Evolutionary conservation across 208 protist genomes (phyloP).

Genomic region (Acanthamoeba sp.): DNA sequence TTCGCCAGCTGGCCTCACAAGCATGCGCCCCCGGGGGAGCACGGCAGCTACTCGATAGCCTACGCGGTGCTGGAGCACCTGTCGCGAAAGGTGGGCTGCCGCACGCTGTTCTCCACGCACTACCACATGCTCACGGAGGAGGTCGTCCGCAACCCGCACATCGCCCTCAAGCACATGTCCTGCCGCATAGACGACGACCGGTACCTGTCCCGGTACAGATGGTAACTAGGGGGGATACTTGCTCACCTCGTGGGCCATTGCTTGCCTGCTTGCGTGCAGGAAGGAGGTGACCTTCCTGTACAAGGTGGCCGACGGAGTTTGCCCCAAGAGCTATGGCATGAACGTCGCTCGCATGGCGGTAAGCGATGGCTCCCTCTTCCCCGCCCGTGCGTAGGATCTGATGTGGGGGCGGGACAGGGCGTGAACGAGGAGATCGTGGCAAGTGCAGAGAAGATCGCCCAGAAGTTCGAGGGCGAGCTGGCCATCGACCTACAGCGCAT

Average conservation of each 20-base stretch:
- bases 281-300: constrained; percentile 89
- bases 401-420: background rate
- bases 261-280: background rate
- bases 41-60: constrained; percentile 91
- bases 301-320: constrained; percentile 83
- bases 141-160: constrained; percentile 15
- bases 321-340: constrained; percentile 89
- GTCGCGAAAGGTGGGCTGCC: constrained; percentile 81
- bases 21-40: too few species aligned
- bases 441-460: background rate
- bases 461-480: constrained; percentile 44
- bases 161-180: constrained; percentile 85
- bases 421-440: constrained; percentile 17
- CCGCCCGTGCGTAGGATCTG: background rate
- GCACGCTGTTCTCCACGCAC: constrained; percentile 97
- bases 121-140: constrained; percentile 96
- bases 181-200: constrained; percentile 81
- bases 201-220: background rate
- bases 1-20: background rate
- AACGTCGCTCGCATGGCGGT: constrained; percentile 84
- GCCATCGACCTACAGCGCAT: background rate
- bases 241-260: background rate
- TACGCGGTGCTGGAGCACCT: constrained; percentile 94
- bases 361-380: background rate
- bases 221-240: background rate